Percentiles rank a stretch among this genome's conserved stretches.
Conservation (phyloP, 2,329 filamentous ascomycete genomes). For the Cercospora sp. region DNA sequence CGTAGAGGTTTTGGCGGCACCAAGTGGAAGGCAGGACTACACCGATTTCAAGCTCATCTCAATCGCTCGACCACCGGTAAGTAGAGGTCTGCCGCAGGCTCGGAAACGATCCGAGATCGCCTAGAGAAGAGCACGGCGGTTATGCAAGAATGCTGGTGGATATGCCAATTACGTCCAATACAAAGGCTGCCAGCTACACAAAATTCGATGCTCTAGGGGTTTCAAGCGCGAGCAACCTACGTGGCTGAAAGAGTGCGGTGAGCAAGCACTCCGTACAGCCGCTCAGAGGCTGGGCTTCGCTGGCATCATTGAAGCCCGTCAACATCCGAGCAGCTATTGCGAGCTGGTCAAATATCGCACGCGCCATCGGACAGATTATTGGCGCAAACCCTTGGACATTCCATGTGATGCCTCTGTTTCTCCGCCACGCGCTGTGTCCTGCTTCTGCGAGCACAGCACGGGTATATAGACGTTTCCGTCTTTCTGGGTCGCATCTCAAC, state of each 20-base stretch:
- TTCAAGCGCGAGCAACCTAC: neutral
- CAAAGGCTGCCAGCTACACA: constrained; percentile 13
- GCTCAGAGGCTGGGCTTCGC: neutral
- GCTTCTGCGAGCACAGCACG: constrained; percentile 17
- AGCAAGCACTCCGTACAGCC: constrained; percentile 1
- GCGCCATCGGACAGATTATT: constrained; percentile 12
- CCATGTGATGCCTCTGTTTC: constrained; percentile 18
- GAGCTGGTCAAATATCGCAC: neutral
- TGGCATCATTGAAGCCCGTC: constrained; percentile 9
- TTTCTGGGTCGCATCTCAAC: constrained; percentile 13
- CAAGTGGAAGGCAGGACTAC: neutral
- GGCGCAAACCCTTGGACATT: constrained; percentile 20
- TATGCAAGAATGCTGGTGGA: neutral
- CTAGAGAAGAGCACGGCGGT: neutral
- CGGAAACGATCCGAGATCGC: neutral
- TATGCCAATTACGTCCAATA: constrained; percentile 11
- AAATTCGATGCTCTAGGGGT: neutral
- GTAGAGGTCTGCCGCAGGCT: neutral
- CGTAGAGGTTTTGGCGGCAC: neutral
- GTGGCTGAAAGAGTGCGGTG: constrained; percentile 1
- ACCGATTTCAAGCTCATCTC: neutral
- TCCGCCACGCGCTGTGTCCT: constrained; percentile 16
- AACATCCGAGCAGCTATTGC: neutral
- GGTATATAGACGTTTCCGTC: constrained; percentile 26
- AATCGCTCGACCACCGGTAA: neutral